Base-by-base conservation (phyloP, 1,139 yeast genomes). In the Petasospora fabianii region DNA sequence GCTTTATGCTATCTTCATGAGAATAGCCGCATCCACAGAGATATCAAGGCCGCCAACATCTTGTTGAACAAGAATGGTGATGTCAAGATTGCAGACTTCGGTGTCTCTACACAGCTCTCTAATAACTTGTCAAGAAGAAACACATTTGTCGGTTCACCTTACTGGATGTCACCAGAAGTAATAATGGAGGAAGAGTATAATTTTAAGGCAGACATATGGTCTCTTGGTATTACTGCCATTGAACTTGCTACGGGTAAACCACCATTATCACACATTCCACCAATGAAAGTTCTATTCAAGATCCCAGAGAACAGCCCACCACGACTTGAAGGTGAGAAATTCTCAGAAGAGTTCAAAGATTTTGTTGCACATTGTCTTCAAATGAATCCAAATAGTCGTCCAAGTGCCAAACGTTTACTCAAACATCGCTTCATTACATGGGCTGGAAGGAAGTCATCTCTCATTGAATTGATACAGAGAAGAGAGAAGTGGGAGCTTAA, bases 151-250 rank as follows among this genome's bases (percentile, higher is more conserved):
- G 98, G 99, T 0, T 92, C 98, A 0, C 98, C 99, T 1, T 92
- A 90, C 59, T 92, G 97, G 94, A 94, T 94, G 98, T 95, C 97
- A 0, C 98, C 98, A 0, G 99, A 94, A 55, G 95, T 92, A 2
- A 84, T 92, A 32, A 66, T 80, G 53, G 96, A 87, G 58, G 83
- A 84, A 34, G 96, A 92, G 10, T 95, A 94, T 59, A 80, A 86
- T 48, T 84, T 74, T 56, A 76, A 84, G 50, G 96, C 98, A 1
- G 98, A 94, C 60, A 78, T 92, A 3, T 94, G 98, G 98, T 87
- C 96, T 1, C 65, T 94, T 41, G 99, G 98, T 0, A 86, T 92
- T 47, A 86, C 96, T 26, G 84, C 90, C 1, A 84, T 81, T 45
- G 96, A 87, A 56, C 65, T 87, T 47, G 83, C 84, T n/a, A 73